Evolutionary conservation across 1,284 basidiomycete species (phyloP), one percentile per base, ranked within the genome.

Genomic region (Boletellus sp.): DNA sequence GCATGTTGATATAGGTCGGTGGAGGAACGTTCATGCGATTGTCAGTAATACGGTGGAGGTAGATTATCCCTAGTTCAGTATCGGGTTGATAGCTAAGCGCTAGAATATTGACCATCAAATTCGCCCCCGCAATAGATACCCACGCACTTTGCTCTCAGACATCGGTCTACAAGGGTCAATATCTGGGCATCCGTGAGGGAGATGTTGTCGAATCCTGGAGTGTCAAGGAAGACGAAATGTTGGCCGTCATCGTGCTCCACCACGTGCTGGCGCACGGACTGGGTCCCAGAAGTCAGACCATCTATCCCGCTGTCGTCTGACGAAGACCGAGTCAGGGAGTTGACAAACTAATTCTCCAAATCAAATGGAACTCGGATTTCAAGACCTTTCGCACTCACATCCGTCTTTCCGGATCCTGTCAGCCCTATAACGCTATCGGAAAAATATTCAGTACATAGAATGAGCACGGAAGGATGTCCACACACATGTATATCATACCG

Each of bases 351-450:
- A 54, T 1, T 13, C n/a, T 45, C 26, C 26, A 26, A 18, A 24
- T 47, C n/a, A n/a, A 8, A 33, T 19, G 18, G 24, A 5, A n/a
- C 8, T 16, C 8, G 13, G 22, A 36, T 19, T 4, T 10, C 4
- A 26, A n/a, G 5, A 8, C 2, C 3, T 37, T 21, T 8, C 8
- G 5, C 7, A 32, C 43, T 42, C 16, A 54, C 54, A 16, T 30
- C 54, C 3, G 55, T 57, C 26, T 58, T 58, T n/a, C 51, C 57
- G 5, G 54, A 47, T 30, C 57, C 55, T 19, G 55, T 54, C 2
- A 43, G 28, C 10, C 48, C 58, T 32, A 57, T 50, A 4, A 49
- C 10, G 3, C 51, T 59, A 21, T 55, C 30, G 15, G 19, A 12
- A 16, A 8, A 21, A 39, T 18, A 11, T n/a, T 49, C 33, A 45